These are phyloP conservation scores for Venturia oleaginea DNA, from an alignment of 2,329 filamentous ascomycete genomes.

Conservation along the genomic window DNA sequence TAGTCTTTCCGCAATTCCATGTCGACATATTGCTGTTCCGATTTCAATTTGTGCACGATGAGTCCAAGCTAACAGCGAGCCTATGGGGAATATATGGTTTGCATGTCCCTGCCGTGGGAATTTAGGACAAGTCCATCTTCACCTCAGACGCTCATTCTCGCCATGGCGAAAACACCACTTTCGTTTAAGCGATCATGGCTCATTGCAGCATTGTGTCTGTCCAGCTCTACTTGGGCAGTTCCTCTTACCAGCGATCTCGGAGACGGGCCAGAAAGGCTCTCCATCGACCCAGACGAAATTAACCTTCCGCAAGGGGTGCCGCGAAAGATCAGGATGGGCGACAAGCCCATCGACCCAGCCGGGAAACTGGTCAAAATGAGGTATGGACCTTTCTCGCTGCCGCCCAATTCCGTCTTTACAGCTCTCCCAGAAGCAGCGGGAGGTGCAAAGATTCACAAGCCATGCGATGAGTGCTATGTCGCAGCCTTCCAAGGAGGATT, in stretches of 20 bases:
- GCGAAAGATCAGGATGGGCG: constrained; percentile 2
- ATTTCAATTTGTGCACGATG: background rate
- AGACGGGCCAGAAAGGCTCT: background rate
- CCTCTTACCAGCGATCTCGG: background rate
- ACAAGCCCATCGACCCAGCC: constrained; percentile 9
- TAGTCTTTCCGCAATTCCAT: background rate
- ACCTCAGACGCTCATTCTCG: background rate
- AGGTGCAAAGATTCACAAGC: constrained; percentile 9
- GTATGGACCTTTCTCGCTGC: constrained; percentile 11
- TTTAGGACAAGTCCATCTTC: background rate
- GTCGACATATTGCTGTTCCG: background rate
- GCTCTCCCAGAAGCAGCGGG: background rate
- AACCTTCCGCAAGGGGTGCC: background rate
- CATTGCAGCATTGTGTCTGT: background rate
- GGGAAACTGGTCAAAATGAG: constrained; percentile 11
- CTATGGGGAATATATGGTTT: background rate
- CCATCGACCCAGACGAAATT: background rate
- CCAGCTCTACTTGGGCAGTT: background rate
- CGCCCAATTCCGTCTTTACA: constrained; percentile 7
- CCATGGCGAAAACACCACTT: background rate
- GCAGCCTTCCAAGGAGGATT: constrained; percentile 9
- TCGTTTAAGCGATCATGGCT: background rate
- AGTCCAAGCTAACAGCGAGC: background rate
- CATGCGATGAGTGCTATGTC: constrained; percentile 12
- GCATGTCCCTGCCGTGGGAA: background rate